A percentile compares a stretch with the other conserved stretches of the same genome.
Conservation (phyloP, 257 asterid genomes). For the Paulownia fortunei region DNA sequence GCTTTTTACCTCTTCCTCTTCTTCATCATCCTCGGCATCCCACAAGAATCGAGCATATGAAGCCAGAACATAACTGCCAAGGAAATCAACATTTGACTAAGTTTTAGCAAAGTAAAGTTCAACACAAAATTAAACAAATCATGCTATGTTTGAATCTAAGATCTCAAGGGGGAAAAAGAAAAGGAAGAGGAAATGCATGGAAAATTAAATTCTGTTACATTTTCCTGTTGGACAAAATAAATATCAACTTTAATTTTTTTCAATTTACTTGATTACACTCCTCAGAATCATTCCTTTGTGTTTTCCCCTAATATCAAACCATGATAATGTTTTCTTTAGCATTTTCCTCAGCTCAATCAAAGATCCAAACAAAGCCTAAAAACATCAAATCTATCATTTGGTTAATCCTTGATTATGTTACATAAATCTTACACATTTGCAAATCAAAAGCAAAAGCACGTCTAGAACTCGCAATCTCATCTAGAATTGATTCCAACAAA, state of each 20-base stretch:
- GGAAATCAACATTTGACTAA: neutral
- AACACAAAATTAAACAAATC: neutral
- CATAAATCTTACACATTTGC: neutral
- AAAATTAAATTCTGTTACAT: neutral
- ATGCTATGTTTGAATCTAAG: neutral
- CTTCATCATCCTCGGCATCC: constrained; percentile 75
- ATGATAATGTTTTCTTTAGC: neutral
- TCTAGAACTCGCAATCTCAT: neutral
- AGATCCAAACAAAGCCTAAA: neutral
- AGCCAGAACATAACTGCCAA: constrained; percentile 71
- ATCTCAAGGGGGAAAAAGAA: neutral
- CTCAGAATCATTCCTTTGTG: too few species aligned
- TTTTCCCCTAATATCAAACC: neutral
- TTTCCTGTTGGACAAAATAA: neutral
- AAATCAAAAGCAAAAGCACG: neutral
- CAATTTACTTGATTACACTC: too few species aligned
- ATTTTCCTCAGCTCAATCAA: neutral
- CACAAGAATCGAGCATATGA: constrained; percentile 91
- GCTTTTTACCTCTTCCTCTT: constrained; percentile 32
- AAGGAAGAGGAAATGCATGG: neutral
- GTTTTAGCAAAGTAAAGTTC: constrained; percentile 7
- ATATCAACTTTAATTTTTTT: too few species aligned
- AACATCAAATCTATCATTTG: neutral
- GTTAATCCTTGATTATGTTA: neutral
- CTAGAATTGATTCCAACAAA: neutral